Evolutionary conservation across 1,139 yeast species (phyloP), one percentile per base, ranked within the genome.

Genomic region (Blastobotrys raffinosifermentans): DNA sequence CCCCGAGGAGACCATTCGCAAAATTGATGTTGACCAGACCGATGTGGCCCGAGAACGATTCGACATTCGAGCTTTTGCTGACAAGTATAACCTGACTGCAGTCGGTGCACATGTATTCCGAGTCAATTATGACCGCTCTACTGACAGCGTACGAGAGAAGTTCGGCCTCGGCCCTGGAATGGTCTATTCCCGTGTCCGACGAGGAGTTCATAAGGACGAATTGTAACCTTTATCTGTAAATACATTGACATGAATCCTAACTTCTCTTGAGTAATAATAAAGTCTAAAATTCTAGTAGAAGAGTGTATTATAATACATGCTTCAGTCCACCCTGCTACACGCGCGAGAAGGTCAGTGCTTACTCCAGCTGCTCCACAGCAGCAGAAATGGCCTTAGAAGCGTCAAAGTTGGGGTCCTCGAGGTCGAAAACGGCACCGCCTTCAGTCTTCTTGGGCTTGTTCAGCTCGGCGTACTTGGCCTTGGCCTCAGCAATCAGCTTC

Each of bases 21-120:
- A 23, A 41, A 41, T 41, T 20, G 42, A 35, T 13, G 42, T 45
- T n/a, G 42, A 42, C 7, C 46, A 53, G 8, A 39, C 44, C 11
- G 55, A 56, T 23, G 49, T 58, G 13, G 49, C 44, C 15, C 62
- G 77, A 46, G 72, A 70, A 10, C 54, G 64, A 36, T 91, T 91
- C 54, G 75, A 86, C 52, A 80, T 91, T 44, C 75, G 97, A 57
- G 50, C 56, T 4, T 87, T 86, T 59, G 84, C 71, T 10, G 67
- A 64, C 4, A 46, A 61, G 6, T 58, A 83, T 57, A 58, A 67
- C 2, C 70, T 91, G 50, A 66, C 68, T 18, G 77, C 97, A 1
- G 77, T 89, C 31, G 97, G 98, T 19, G 96, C 94, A 2, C 94
- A 85, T 59, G 72, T 86, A 34, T 91, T 95, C 94, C 77, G 98